Evolutionary conservation across 345 rosid species (phyloP).

Genomic region (Citropsis articulata): DNA sequence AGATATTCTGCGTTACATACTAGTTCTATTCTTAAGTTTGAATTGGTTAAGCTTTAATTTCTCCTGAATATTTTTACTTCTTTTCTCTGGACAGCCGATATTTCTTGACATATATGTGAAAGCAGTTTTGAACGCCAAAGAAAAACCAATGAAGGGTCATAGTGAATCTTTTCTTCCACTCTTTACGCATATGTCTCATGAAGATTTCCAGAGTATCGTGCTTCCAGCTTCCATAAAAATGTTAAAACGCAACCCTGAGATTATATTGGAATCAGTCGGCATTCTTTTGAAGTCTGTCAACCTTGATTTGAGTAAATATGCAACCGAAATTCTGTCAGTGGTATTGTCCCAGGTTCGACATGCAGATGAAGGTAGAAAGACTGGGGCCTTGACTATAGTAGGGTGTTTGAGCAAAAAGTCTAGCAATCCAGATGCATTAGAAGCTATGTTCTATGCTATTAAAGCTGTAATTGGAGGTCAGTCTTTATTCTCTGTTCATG

Average conservation of each 20-base stretch:
- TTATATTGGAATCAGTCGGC: conserved; percentile 78
- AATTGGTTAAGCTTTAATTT: background rate
- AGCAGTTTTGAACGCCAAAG: conserved; percentile 77
- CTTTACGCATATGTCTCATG: conserved; percentile 56
- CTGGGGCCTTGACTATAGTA: conserved; percentile 62
- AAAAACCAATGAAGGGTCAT: conserved; percentile 57
- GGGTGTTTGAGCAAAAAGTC: conserved; percentile 72
- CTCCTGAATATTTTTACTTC: background rate
- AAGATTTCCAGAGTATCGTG: conserved; percentile 72
- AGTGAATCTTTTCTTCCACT: conserved; percentile 68
- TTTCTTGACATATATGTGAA: conserved; percentile 78
- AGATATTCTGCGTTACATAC: background rate
- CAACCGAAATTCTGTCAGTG: conserved; percentile 70
- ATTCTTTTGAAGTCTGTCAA: conserved; percentile 56
- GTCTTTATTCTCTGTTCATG: conserved; percentile 17
- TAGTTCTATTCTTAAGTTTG: conserved; percentile 5
- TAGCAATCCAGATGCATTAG: conserved; percentile 89
- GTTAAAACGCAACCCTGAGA: conserved; percentile 98
- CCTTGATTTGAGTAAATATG: conserved; percentile 91
- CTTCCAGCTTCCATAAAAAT: conserved; percentile 85
- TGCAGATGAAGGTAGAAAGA: conserved; percentile 81
- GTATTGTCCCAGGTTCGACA: conserved; percentile 79
- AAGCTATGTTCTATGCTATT: conserved; percentile 69
- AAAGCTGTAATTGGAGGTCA: conserved; percentile 91
- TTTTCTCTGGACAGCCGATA: conserved; percentile 51